Evolutionary conservation across 257 asterid species (phyloP).

Genomic region (Thymus quinquecostatus): DNA sequence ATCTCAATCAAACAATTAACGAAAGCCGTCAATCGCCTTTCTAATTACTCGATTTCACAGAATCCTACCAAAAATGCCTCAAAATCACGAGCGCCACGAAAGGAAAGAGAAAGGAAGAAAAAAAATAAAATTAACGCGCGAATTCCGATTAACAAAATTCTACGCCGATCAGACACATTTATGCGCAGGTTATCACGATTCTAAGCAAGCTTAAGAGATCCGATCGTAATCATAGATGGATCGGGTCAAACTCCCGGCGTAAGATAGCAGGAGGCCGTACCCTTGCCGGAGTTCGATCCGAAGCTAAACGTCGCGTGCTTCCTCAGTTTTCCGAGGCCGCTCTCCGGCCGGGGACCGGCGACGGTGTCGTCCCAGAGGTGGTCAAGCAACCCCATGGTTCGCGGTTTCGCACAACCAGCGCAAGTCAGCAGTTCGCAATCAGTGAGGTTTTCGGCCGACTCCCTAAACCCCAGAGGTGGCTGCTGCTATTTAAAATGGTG

Average conservation of each 20-base stretch:
- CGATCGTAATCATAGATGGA: not conserved
- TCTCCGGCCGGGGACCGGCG: constrained; percentile 88
- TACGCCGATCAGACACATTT: not conserved
- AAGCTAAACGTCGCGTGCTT: constrained; percentile 61
- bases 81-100: not conserved
- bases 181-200: not conserved
- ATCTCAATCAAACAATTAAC: not conserved
- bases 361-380: constrained; percentile 95
- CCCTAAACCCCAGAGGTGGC: not conserved
- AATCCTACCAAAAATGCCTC: not conserved
- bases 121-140: not conserved
- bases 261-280: constrained; percentile 52
- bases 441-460: not conserved
- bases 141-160: not conserved
- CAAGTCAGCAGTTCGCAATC: constrained; percentile 22
- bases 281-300: constrained; percentile 74
- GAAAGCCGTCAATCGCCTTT: not conserved
- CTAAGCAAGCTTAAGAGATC: not conserved
- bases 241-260: constrained; percentile 26
- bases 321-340: constrained; percentile 85
- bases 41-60: not conserved
- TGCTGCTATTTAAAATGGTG: constrained; percentile 49
- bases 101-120: not conserved
- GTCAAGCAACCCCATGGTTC: constrained; percentile 75
- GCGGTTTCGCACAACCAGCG: constrained; percentile 14